These are phyloP conservation scores for Tylopilus vinaceipallidus DNA, from an alignment of 768 basidiomycete genomes.

Conservation along the genomic window DNA sequence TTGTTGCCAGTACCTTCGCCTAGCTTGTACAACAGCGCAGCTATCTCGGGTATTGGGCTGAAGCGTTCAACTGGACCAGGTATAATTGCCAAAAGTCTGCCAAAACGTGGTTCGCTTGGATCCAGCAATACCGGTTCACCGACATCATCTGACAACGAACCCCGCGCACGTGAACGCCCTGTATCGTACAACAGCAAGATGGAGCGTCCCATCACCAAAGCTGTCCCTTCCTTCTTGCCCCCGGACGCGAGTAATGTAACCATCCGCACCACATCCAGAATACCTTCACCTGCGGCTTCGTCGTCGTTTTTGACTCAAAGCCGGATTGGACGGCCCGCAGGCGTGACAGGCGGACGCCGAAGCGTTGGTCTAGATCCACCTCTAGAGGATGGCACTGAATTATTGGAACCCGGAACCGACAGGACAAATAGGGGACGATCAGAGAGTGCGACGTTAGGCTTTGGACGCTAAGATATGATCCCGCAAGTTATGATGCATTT, in stretches of 20 bases:
- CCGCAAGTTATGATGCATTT: conserved; percentile 16
- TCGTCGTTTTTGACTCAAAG: conserved; percentile 36
- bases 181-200: conserved; percentile 25
- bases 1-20: conserved; percentile 69
- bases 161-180: conserved; percentile 26
- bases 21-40: conserved; percentile 43
- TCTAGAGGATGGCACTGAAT: conserved; percentile 17
- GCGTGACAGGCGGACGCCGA: conserved; percentile 43
- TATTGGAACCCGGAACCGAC: conserved; percentile 17
- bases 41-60: conserved; percentile 38
- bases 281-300: conserved; percentile 36
- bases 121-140: conserved; percentile 36
- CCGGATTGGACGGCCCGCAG: conserved; percentile 45
- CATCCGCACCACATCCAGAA: conserved; percentile 42
- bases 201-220: conserved; percentile 28
- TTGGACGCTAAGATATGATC: conserved; percentile 19
- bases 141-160: conserved; percentile 28
- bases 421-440: conserved; percentile 27
- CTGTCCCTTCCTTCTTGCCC: conserved; percentile 42
- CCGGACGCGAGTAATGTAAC: conserved; percentile 47
- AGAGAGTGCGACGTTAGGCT: conserved; percentile 24
- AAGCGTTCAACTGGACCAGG: conserved; percentile 61
- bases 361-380: conserved; percentile 35
- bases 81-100: conserved; percentile 39
- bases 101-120: conserved; percentile 66